A percentile compares a stretch with the other conserved stretches of the same genome.
These are phyloP conservation scores for Suillus plorans DNA, from an alignment of 768 basidiomycete species.

Conservation along the genomic window DNA sequence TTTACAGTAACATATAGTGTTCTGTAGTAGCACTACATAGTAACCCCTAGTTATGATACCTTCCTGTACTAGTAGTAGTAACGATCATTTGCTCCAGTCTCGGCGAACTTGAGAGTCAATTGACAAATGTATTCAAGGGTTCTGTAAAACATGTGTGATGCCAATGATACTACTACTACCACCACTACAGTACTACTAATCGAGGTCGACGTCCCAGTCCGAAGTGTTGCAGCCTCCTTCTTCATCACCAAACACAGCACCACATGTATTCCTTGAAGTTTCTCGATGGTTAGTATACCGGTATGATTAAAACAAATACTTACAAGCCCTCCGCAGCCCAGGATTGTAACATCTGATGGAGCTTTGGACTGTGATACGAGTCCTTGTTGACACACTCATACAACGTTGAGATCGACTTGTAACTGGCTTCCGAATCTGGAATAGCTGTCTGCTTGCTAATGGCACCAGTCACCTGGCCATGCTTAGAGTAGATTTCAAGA, in stretches of 20 bases:
- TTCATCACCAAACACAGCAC: background rate
- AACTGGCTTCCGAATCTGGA: background rate
- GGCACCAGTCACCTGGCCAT: no score
- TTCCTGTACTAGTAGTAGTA: no score
- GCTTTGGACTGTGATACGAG: background rate
- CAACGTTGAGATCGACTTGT: background rate
- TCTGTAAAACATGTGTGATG: background rate
- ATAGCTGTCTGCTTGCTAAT: background rate
- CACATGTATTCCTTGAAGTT: background rate
- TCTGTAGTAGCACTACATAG: background rate
- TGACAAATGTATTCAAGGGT: background rate
- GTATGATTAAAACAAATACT: background rate
- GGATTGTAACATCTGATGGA: background rate
- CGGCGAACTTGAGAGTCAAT: background rate
- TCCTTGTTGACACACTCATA: background rate
- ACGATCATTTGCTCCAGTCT: background rate
- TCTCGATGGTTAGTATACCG: background rate
- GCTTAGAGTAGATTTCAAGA: background rate
- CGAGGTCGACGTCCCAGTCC: background rate
- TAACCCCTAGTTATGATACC: no score
- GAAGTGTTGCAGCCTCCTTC: background rate
- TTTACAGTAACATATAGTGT: background rate
- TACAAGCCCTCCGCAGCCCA: background rate
- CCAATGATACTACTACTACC: background rate
- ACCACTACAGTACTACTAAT: background rate